Base-by-base conservation (phyloP, 176 grass and related monocot genomes). In the Juncus effusus region DNA sequence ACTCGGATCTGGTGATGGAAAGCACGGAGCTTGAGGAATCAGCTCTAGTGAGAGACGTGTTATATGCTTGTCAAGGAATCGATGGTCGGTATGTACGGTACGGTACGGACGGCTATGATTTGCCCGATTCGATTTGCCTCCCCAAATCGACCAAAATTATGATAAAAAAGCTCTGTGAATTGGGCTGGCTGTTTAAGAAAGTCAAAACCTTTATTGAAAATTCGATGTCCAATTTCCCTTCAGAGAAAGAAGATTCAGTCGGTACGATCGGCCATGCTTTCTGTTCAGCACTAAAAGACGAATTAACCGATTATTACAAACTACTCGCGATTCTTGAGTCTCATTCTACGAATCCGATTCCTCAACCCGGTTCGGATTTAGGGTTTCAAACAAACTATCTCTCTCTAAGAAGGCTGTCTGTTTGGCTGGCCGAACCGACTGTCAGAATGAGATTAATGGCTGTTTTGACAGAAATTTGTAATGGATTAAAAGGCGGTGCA, bases 51-150 rank as follows among this genome's bases (percentile, higher is more conserved):
- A 80, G 92, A 61, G 87, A 96, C 59, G 82, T 96, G 54, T 84
- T 96, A 19, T 96, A 88, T 76, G 87, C 88, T 6, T 96, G 92
- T 78, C 92, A 96, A 84, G 92, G 84, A 59, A 96, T 96, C 4
- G 85, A 96, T 67, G 92, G 92, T 47, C 87, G 85, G 6, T 91
- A 91, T 3, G 82, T 96, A 13, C 74, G 81, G 6, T 96, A 59
- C 58, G 38, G 41, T 55, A 55, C 47, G 12, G 87, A 91, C 51
- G 56, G 81, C 54, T 96, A 91, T 71, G 87, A 86, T 74, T 83
- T 96, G 2, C 92, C 92, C 0, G 92, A 91, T 3, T 81, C 74
- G n/a, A 61, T 96, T 58, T 86, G 77, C 7, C 74, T 96, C 55
- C 92, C 92, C 13, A 86, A 87, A 65, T 91, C 92, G 56, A 96